Evolutionary conservation across 2,329 filamentous ascomycete genomes (phyloP), one percentile per base, ranked within the genome.

Genomic region (Decorospora gaudefroyi): DNA sequence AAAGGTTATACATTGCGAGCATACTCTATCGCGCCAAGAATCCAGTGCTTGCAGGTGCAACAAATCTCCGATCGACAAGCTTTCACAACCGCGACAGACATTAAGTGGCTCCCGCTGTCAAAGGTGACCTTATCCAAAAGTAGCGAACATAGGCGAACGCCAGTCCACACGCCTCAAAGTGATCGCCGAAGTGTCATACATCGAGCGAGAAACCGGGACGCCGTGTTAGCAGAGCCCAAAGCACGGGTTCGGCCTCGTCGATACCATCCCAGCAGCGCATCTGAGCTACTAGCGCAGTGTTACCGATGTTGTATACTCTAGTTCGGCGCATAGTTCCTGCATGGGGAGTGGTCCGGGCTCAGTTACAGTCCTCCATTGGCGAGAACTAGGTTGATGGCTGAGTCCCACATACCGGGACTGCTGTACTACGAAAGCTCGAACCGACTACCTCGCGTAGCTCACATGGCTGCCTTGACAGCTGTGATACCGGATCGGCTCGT

Each of bases 381-480:
- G 37, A 3, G 11, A 15, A 28, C 19, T 28, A n/a, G 8, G 21
- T 26, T 26, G 18, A 37, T 38, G 44, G 36, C 35, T 47, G 32
- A 46, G 25, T 28, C 40, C 39, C 36, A 53, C 33, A 47, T 47
- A 37, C 43, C 26, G 40, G 46, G 43, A 31, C 30, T 10, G 38
- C 22, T 49, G 61, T 61, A 54, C 53, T 12, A 55, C 54, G 18
- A 40, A 53, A 46, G 49, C 49, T 46, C 29, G 26, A 27, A 43
- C 44, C 49, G 58, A 50, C 52, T 51, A 57, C 57, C 58, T 62
- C 54, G 56, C 55, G 57, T 45, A 47, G 29, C 38, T 55, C 55
- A 59, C 62, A 65, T 67, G 64, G 62, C 51, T 55, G 53, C 35
- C 38, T 54, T 69, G 64, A 67, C 59, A 68, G 61, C 42, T 53